A percentile compares a stretch with the other conserved stretches of the same genome.
Conservation (phyloP, 768 basidiomycete species). For the Lentinula raphanica region DNA sequence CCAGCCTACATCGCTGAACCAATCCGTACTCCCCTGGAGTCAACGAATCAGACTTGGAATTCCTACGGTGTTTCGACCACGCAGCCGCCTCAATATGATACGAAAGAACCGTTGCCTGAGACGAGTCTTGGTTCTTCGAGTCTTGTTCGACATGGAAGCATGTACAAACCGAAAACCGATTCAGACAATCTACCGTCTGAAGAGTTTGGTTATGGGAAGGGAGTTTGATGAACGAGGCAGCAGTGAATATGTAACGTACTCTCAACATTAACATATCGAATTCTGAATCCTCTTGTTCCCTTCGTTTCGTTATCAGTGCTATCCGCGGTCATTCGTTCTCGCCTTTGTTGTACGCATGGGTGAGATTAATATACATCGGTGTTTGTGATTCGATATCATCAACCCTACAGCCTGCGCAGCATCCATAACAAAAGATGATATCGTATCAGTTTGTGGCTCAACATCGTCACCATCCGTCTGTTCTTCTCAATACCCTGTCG, state of each 20-base stretch:
- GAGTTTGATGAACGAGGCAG: not conserved
- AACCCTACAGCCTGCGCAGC: no score
- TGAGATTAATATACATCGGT: no score
- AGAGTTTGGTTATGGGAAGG: slow-evolving; percentile 3
- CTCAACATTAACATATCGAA: not conserved
- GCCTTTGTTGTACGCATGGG: no score
- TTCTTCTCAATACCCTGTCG: no score
- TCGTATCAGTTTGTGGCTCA: no score
- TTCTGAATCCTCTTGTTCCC: no score
- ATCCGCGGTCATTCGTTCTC: no score
- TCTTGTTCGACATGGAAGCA: slow-evolving; percentile 1
- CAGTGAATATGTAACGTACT: not conserved
- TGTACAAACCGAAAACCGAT: slow-evolving; percentile 2
- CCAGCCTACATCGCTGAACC: not conserved
- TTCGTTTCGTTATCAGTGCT: no score
- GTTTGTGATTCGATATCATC: no score
- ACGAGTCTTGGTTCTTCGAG: not conserved
- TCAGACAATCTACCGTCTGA: not conserved
- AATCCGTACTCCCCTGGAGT: not conserved
- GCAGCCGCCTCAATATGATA: not conserved
- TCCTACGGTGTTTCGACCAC: not conserved
- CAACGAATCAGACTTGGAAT: not conserved
- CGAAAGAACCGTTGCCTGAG: not conserved
- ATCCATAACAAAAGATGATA: no score
- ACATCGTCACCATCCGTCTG: no score